Evolutionary conservation across 139 green algal species (phyloP).

Genomic region (Ettlia oleoabundans): DNA sequence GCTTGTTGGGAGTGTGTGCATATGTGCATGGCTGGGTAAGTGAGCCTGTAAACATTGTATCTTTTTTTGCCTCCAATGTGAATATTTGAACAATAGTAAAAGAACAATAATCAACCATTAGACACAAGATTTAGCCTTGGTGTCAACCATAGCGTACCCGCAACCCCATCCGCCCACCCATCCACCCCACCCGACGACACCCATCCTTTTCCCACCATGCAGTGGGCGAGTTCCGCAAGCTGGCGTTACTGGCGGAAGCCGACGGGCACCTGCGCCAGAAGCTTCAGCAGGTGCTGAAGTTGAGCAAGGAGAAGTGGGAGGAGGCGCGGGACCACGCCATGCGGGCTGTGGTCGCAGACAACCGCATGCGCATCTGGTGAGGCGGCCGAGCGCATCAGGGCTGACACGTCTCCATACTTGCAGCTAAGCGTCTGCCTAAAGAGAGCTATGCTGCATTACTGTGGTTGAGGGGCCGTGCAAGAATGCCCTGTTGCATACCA

Average conservation of each 20-base stretch:
- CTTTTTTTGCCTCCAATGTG: too few species aligned
- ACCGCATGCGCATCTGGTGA: conserved; percentile 80
- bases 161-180: background rate
- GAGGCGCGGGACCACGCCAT: conserved; percentile 88
- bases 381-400: too few species aligned
- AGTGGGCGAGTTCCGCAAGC: conserved; percentile 86
- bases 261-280: conserved; percentile 84
- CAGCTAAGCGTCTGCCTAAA: too few species aligned
- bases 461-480: too few species aligned
- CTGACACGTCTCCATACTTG: too few species aligned
- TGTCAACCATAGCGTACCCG: too few species aligned
- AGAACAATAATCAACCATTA: too few species aligned
- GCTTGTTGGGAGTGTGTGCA: background rate
- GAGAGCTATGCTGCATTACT: too few species aligned
- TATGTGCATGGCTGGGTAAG: background rate
- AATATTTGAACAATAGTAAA: too few species aligned
- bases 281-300: conserved; percentile 87
- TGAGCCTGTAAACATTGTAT: too few species aligned
- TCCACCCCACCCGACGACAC: background rate
- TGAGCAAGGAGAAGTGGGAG: conserved; percentile 93
- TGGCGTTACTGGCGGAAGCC: conserved; percentile 80
- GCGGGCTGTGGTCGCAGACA: conserved; percentile 84
- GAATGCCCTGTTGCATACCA: too few species aligned
- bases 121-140: too few species aligned
- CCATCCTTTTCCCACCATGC: background rate